These are phyloP conservation scores for Aspergillus oerlinghausenensis DNA, from an alignment of 2,329 filamentous ascomycete genomes.

Conservation along the genomic window DNA sequence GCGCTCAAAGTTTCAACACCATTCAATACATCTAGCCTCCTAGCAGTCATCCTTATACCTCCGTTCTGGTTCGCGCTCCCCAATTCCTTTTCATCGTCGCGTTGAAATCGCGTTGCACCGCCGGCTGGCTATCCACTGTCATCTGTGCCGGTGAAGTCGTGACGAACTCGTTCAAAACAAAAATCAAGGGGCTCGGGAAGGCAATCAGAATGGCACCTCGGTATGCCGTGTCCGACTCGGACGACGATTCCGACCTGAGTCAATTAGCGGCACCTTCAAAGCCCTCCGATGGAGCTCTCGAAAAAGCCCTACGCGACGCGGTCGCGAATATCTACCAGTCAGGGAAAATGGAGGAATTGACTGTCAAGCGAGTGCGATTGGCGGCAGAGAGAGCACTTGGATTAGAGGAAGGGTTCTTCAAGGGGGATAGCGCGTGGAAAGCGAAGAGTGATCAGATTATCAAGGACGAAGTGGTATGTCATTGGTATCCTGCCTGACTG, in stretches of 20 bases:
- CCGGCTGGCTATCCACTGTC: neutral
- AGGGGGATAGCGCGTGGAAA: conserved; percentile 52
- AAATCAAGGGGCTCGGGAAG: neutral
- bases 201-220: conserved; percentile 24
- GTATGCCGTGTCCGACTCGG: conserved; percentile 29
- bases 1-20: neutral
- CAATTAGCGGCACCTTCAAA: conserved; percentile 9
- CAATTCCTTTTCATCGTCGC: neutral
- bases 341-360: conserved; percentile 49
- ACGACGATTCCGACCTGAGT: conserved; percentile 26
- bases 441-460: conserved; percentile 50
- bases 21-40: neutral
- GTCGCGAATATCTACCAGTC: conserved; percentile 33
- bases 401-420: conserved; percentile 53
- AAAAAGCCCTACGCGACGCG: conserved; percentile 35
- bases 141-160: neutral
- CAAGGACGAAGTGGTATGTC: conserved; percentile 47
- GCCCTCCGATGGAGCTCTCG: conserved; percentile 33
- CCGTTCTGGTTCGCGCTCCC: neutral
- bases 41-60: neutral
- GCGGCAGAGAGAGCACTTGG: conserved; percentile 50
- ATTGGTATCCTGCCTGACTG: neutral
- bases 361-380: conserved; percentile 53
- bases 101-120: neutral
- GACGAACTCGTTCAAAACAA: neutral